Evolutionary conservation across 1,284 basidiomycete genomes (phyloP), one percentile per base, ranked within the genome.

Genomic region (Mycena citricolor): DNA sequence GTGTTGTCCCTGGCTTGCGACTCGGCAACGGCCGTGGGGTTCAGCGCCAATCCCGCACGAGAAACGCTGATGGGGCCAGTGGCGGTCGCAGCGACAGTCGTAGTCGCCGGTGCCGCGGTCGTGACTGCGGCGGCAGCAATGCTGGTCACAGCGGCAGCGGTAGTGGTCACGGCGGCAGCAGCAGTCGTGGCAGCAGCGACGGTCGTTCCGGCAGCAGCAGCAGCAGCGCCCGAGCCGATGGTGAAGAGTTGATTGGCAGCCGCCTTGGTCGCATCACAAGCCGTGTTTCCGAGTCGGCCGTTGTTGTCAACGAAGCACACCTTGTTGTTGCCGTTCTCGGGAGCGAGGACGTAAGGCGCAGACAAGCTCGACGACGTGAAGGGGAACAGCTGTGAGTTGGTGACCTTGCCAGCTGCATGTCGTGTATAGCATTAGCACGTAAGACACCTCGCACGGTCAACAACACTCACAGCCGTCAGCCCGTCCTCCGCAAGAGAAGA

Each of bases 311-410:
- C 31, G 23, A 57, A 32, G 46, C 55, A 57, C 8, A 45, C 40
- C 5, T 28, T 41, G 33, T 32, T 32, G 17, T 44, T 38, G 28
- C 14, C 31, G 44, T 49, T 55, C 36, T 33, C n/a, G 8, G 55
- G 55, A 1, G 47, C 29, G 22, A 57, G 49, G 1, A 34, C 47
- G 40, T 42, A 46, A 12, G 47, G 43, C 5, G 30, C 29, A 11
- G 22, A 46, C 32, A 52, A 40, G 8, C 47, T 38, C 5, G 51
- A 46, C n/a, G 45, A 42, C 17, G 38, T 32, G 41, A 58, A 57
- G 16, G 53, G 44, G 51, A 59, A 59, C 6, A 58, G 49, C 45
- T 59, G 58, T 12, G 57, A 57, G 51, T 38, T 17, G 26, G 38
- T 39, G 13, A 24, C 25, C 28, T 31, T 14, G 26, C 38, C 28